Percentiles rank a stretch among this genome's conserved stretches.
phyloP scores from a whole-genome alignment of 441 rosid genomes.

The Breynia disticha region DNA sequence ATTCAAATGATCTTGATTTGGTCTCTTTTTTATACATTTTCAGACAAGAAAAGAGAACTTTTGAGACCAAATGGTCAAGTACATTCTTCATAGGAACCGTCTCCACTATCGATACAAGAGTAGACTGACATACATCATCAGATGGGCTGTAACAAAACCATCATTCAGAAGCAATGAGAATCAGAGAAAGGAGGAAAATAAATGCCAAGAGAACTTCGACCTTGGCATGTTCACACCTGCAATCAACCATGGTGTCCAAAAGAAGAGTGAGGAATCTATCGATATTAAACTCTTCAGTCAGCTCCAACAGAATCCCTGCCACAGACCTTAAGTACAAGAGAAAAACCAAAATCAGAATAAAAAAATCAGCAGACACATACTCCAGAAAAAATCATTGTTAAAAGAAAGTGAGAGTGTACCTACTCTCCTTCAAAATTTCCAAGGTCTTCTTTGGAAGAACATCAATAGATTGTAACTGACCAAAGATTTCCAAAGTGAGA shows the following conservation, averaged over 20 bases:
- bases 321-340: conserved; percentile 44
- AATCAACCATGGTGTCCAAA: conserved; percentile 54
- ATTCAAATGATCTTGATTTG: conserved; percentile 33
- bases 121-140: conserved; percentile 42
- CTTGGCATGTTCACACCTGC: conserved; percentile 44
- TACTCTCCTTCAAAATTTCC: conserved; percentile 59
- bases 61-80: conserved; percentile 50
- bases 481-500: conserved; percentile 19
- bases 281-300: conserved; percentile 69
- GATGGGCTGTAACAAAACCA: conserved; percentile 46
- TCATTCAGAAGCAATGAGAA: conserved; percentile 15
- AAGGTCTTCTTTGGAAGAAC: conserved; percentile 62
- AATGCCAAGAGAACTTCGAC: conserved; percentile 10
- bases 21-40: conserved; percentile 43
- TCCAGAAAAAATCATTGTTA: conserved; percentile 1
- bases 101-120: conserved; percentile 58
- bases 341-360: conserved; percentile 9
- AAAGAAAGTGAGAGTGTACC: conserved; percentile 30
- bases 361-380: conserved; percentile 1
- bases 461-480: conserved; percentile 61
- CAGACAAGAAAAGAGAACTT: conserved; percentile 53
- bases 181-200: conserved; percentile 8
- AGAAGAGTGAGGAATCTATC: conserved; percentile 64
- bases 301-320: conserved; percentile 48
- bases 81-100: conserved; percentile 46